Evolutionary conservation across 2,329 filamentous ascomycete species (phyloP).

Genomic region (Trichoderma atroviride): DNA sequence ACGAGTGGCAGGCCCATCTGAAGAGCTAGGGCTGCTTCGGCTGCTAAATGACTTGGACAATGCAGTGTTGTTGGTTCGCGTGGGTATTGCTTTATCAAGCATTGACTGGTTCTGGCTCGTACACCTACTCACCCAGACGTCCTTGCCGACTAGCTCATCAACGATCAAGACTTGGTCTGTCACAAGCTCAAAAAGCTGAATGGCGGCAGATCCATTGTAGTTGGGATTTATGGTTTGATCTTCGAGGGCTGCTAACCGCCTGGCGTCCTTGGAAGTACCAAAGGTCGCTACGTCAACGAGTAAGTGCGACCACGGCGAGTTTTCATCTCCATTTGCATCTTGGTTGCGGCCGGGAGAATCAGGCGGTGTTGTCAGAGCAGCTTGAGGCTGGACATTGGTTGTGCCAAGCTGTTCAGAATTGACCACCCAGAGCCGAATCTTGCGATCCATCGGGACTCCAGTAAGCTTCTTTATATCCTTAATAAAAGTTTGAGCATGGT

Average conservation of each 20-base stretch:
- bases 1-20: constrained; percentile 64
- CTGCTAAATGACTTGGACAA: constrained; percentile 46
- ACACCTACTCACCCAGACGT: constrained; percentile 58
- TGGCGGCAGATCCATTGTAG: constrained; percentile 72
- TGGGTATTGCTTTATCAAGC: constrained; percentile 44
- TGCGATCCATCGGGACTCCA: constrained; percentile 68
- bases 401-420: constrained; percentile 45
- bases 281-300: constrained; percentile 60
- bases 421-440: constrained; percentile 77
- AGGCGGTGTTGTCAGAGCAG: constrained; percentile 45
- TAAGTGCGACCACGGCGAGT: constrained; percentile 45
- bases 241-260: constrained; percentile 33
- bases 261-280: constrained; percentile 37
- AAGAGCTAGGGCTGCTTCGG: constrained; percentile 66
- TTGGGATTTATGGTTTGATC: constrained; percentile 75
- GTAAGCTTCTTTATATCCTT: constrained; percentile 70
- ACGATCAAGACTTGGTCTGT: constrained; percentile 78
- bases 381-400: constrained; percentile 40
- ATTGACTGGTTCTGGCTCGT: constrained; percentile 37
- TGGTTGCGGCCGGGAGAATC: constrained; percentile 43
- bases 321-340: constrained; percentile 32
- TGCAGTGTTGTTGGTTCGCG: constrained; percentile 34
- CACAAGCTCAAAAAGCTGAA: constrained; percentile 69
- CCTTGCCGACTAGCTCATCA: constrained; percentile 71
- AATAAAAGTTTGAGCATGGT: constrained; percentile 74